A percentile compares a stretch with the other conserved stretches of the same genome.
Evolutionary conservation across 73 alveolate genomes (phyloP).

Genomic region (Symbiodinium pilosum): DNA sequence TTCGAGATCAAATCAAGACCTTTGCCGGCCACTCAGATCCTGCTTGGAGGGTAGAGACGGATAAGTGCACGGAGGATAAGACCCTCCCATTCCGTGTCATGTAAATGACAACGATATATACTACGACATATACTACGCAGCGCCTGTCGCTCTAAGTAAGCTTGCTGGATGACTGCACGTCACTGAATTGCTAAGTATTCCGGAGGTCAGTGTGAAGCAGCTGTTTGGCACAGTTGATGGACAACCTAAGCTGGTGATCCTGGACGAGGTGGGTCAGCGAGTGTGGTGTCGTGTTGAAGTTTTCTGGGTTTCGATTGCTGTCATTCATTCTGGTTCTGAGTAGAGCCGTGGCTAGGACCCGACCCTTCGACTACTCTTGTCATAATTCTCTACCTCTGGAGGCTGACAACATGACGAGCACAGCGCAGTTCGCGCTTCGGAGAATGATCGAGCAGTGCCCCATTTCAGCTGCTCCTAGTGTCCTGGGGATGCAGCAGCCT

Average conservation of each 20-base stretch:
- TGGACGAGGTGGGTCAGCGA: slow-evolving; percentile 97
- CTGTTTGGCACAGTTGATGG: slow-evolving; percentile 82
- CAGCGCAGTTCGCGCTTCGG: slow-evolving; percentile 99
- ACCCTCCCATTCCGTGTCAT: too few species aligned
- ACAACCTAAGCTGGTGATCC: slow-evolving; percentile 97
- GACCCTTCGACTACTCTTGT: too few species aligned
- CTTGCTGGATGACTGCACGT: too few species aligned
- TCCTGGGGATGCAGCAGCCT: too few species aligned
- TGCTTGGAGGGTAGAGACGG: background rate
- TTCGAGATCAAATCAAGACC: slow-evolving; percentile 99
- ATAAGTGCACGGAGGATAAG: background rate
- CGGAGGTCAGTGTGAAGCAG: slow-evolving; percentile 79
- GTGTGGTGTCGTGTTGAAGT: too few species aligned
- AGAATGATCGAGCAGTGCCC: slow-evolving; percentile 99
- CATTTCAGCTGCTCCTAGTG: background rate
- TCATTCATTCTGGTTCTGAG: background rate
- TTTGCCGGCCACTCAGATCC: slow-evolving; percentile 96
- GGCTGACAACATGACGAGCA: slow-evolving; percentile 99
- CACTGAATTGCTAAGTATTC: too few species aligned
- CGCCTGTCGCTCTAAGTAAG: too few species aligned
- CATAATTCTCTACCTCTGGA: slow-evolving; percentile 81
- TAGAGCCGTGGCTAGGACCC: background rate
- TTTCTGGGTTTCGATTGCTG: too few species aligned
- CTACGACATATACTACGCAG: too few species aligned
- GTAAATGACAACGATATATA: too few species aligned